Base-by-base conservation (phyloP, 768 basidiomycete species). In the Cantharellus cinnabarinus region DNA sequence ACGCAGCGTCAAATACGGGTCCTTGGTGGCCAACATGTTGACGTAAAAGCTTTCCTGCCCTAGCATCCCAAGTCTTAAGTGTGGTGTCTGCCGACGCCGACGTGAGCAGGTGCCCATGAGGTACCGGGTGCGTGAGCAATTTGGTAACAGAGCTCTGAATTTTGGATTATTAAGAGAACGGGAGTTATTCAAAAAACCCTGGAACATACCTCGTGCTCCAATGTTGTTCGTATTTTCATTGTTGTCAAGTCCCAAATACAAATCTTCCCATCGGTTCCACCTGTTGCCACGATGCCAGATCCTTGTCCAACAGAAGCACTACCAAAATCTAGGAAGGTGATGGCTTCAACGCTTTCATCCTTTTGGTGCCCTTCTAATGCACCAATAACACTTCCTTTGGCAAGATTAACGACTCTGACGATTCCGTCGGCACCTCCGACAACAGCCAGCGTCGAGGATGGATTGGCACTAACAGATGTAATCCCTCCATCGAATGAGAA, bases 201-300 rank as follows among this genome's bases (percentile, higher is more conserved):
- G 14, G 54, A 48, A 73, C 79, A 57, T 62, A 93, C 93, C 69
- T 81, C 74, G 66, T 98, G 93, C 62, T 83, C 74, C 3, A 95
- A 72, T 10, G 86, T 90, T 15, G 83, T 77, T 59, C 95, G 78
- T 57, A 91, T 68, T 62, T 85, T 77, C 76, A 88, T 88, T 35
- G 89, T 93, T 56, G 77, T 77, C 50, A 93, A 75, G 71, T 99
- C 95, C 91, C 94, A 99, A 41, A 97, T 81, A 65, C 86, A 89
- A 15, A 82, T 85, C 67, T 89, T 93, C 0, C 91, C 90, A 66
- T 99, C 95, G 3, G 94, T 97, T 3, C 80, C 90, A 5, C 87
- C 93, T 2, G 86, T 89, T 0, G 89, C 80, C 5, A 82, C 81
- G 20, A 87, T 79, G 14, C 68, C 70, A 7, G 70, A 68, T n/a